Base-by-base conservation (phyloP, 805 yeast genomes). In the Pichia scutulata region DNA sequence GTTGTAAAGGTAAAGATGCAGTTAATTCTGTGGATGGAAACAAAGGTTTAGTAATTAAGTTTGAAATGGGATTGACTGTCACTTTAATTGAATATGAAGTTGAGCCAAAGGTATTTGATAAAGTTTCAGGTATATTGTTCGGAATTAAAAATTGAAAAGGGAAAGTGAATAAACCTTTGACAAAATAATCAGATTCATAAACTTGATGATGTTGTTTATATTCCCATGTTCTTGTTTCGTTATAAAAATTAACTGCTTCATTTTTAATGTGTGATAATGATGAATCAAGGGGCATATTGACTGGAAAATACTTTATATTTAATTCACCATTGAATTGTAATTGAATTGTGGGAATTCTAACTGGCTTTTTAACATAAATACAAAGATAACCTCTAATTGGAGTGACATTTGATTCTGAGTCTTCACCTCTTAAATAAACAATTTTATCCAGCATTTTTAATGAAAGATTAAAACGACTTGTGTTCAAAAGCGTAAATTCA, bases 141-240 rank as follows among this genome's bases (percentile, higher is more conserved):
- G 58, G 57, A 8, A 63, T 28, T 7, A 58, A 49, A 41, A 64
- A 65, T 48, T 60, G 59, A 47, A 65, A 65, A 14, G 64, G 62
- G 44, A 59, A 58, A 23, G 58, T 55, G 39, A 63, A 60, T 16
- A 33, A 39, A 12, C 66, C 66, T 9, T 52, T 55, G 8, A 48
- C 19, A 24, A 58, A 52, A 23, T 26, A 42, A 19, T 50, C 52
- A 14, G 48, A 26, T 39, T 50, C 52, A 12, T 44, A 43, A 16
- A 46, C 49, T 28, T 46, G 43, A 40, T 51, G 46, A 22, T 51
- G 44, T 26, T 16, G 43, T 44, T 46, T 46, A 44, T 51, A 51
- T 16, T 44, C 43, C 53, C 53, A 51, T 7, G 53, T 39, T 33
- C 53, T 42, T 18, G 51, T 44, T 44, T 51, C 51, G 18, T 26